Evolutionary conservation across 495 filamentous ascomycete genomes (phyloP).

Genomic region (Aspergillus hancockii): DNA sequence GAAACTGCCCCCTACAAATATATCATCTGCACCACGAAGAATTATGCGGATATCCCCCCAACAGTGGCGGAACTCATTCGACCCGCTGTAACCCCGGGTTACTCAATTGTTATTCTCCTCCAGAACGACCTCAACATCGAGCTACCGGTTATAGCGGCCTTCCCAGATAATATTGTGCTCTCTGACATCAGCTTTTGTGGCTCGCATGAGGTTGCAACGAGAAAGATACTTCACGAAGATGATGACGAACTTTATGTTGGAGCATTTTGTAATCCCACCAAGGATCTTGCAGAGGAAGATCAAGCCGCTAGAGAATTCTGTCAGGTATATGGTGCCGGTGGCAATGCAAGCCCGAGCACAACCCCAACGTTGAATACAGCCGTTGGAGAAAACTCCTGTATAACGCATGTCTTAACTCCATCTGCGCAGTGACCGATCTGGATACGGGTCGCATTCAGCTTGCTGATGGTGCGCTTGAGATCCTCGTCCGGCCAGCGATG

Average conservation of each 20-base stretch:
- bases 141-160: conserved; percentile 48
- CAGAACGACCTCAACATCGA: conserved; percentile 70
- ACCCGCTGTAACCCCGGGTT: conserved; percentile 49
- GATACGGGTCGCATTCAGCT: conserved; percentile 46
- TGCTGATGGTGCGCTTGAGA: conserved; percentile 37
- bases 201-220: conserved; percentile 42
- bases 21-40: conserved; percentile 49
- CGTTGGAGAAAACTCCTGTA: conserved; percentile 56
- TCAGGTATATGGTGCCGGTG: conserved; percentile 37
- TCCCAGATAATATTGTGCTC: conserved; percentile 52
- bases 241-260: conserved; percentile 43
- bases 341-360: conserved; percentile 25
- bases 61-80: conserved; percentile 41
- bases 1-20: conserved; percentile 41
- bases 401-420: conserved; percentile 49
- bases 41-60: conserved; percentile 43
- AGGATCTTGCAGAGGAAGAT: conserved; percentile 12
- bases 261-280: conserved; percentile 39
- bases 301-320: conserved; percentile 38
- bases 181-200: conserved; percentile 53
- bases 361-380: conserved; percentile 35
- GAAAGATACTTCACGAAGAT: conserved; percentile 48
- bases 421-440: conserved; percentile 49
- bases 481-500: conserved; percentile 43
- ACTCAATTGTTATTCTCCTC: conserved; percentile 55